Evolutionary conservation across 768 basidiomycete species (phyloP), one percentile per base, ranked within the genome.

Genomic region (Russula sp.): DNA sequence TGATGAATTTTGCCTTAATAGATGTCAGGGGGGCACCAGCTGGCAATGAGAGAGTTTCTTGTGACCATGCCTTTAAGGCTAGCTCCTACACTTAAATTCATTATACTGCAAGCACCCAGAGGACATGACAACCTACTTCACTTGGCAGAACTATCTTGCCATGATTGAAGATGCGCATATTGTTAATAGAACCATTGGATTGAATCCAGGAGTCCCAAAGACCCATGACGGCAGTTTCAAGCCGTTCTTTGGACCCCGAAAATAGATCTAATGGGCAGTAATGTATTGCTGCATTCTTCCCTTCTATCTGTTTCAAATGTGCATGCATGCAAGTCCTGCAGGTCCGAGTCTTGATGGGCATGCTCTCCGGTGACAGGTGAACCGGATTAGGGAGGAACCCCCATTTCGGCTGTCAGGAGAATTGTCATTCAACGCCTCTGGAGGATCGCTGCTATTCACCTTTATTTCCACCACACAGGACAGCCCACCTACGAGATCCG

Each of bases 191-290:
- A 18, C 89, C 91, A 22, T 83, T 73, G 59, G 82, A 87, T 16
- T 72, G 72, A 35, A 76, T 64, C 95, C 96, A 98, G 2, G 78
- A 78, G 42, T 82, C 75, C 88, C 89, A 93, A 34, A 98, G 79
- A 37, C 74, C 76, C 54, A 76, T 71, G n/a, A 98, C 70, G 2
- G 93, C 94, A 13, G 75, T 77, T n/a, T 65, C 70, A 35, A 91
- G 72, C 9, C 94, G 83, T n/a, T 40, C 57, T 54, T 79, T 74
- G 27, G 91, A 81, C 2, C 79, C 77, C 16, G 94, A 95, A 73
- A 85, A 98, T 22, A 99, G 77, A 74, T 99, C 96, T 60, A 99
- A 76, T 4, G 96, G 95, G 72, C 94, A 95, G 73, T 92, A 99
- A 6, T 75, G 75, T 32, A 71, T 75, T 18, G 78, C 70, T 27